A percentile compares a stretch with the other conserved stretches of the same genome.
Evolutionary conservation across 2,329 filamentous ascomycete species (phyloP).

Genomic region (Chaetomiaceae sp.): DNA sequence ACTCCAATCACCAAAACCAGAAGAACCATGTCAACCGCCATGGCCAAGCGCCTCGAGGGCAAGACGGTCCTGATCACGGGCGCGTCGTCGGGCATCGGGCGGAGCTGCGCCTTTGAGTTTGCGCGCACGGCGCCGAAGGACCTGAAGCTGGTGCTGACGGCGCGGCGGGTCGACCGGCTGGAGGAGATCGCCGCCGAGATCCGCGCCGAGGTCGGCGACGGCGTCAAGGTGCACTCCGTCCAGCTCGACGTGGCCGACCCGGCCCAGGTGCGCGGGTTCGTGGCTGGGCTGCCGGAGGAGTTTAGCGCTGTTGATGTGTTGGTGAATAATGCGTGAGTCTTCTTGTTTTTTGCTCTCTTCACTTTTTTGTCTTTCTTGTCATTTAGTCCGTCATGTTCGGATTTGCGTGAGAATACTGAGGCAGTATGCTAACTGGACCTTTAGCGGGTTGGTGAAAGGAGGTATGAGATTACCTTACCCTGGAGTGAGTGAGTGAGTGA

Average conservation of each 20-base stretch:
- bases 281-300: constrained; percentile 68
- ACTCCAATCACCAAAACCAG: neutral
- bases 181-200: constrained; percentile 74
- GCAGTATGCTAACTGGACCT: neutral
- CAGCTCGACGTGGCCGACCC: constrained; percentile 84
- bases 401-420: neutral
- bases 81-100: constrained; percentile 88
- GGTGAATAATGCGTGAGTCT: constrained; percentile 87
- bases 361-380: neutral
- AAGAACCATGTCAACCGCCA: constrained; percentile 53
- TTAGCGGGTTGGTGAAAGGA: constrained; percentile 24
- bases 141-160: constrained; percentile 81
- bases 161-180: constrained; percentile 75
- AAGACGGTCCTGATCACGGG: constrained; percentile 92
- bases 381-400: no score
- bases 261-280: constrained; percentile 67
- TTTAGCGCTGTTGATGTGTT: constrained; percentile 82
- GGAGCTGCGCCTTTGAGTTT: constrained; percentile 81
- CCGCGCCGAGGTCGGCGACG: constrained; percentile 66
- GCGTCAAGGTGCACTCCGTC: constrained; percentile 76
- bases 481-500: neutral
- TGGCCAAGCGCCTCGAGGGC: constrained; percentile 78
- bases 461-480: constrained; percentile 9
- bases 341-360: neutral
- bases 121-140: constrained; percentile 75